Evolutionary conservation across 2,329 filamentous ascomycete species (phyloP).

Genomic region (Cordyceps cicadae): DNA sequence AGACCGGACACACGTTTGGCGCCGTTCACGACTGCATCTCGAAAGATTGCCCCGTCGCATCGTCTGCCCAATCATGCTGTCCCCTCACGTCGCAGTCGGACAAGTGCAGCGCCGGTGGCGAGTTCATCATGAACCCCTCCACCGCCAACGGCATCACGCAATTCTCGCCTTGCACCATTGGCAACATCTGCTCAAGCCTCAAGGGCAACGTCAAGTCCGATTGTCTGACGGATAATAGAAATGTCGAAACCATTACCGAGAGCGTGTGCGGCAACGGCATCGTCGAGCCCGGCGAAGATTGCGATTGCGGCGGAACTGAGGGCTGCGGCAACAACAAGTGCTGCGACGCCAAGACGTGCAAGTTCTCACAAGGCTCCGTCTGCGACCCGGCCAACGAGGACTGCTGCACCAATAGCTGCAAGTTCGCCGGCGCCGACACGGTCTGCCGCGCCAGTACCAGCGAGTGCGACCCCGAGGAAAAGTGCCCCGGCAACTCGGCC

Average conservation of each 20-base stretch:
- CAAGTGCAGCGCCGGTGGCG: conserved; percentile 66
- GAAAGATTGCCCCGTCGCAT: conserved; percentile 58
- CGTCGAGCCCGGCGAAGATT: conserved; percentile 88
- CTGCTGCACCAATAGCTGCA: conserved; percentile 62
- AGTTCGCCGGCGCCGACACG: conserved; percentile 56
- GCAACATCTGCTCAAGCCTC: conserved; percentile 87
- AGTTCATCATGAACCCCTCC: conserved; percentile 94
- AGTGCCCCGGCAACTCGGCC: conserved; percentile 63
- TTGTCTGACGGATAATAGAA: conserved; percentile 80
- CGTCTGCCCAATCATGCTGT: conserved; percentile 58
- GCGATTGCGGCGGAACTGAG: conserved; percentile 76
- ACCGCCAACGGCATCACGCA: conserved; percentile 62
- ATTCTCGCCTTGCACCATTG: conserved; percentile 84
- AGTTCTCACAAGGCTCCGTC: conserved; percentile 64
- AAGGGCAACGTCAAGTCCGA: conserved; percentile 64
- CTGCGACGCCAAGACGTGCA: conserved; percentile 81
- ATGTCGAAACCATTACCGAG: conserved; percentile 71
- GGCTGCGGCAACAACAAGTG: conserved; percentile 70
- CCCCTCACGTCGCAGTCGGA: conserved; percentile 52
- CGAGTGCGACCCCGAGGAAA: conserved; percentile 76
- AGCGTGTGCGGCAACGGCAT: conserved; percentile 94
- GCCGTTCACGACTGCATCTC: conserved; percentile 86
- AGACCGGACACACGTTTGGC: conserved; percentile 89
- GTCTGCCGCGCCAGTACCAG: conserved; percentile 77
- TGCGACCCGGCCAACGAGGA: conserved; percentile 79